phyloP scores from a whole-genome alignment of 116 monocot genomes.

The Trichopus zeylanicus region DNA sequence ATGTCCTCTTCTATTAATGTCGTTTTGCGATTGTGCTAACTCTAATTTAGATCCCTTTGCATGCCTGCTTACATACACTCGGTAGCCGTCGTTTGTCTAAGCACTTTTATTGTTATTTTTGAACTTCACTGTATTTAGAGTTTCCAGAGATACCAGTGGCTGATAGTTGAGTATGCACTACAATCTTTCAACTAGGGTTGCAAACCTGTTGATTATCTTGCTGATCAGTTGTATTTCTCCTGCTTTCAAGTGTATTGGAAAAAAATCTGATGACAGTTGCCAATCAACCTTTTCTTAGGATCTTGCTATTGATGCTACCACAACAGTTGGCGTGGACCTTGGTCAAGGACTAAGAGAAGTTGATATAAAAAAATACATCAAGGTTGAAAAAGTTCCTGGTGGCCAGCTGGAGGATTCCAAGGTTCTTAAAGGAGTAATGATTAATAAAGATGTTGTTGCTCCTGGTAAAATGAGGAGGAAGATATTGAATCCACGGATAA shows the following conservation, averaged over 20 bases:
- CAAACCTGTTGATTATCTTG: too few species aligned
- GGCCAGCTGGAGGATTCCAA: slow-evolving; percentile 88
- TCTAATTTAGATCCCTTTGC: too few species aligned
- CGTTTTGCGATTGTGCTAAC: too few species aligned
- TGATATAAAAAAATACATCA: slow-evolving; percentile 92
- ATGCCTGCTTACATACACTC: too few species aligned
- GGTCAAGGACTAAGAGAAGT: slow-evolving; percentile 86
- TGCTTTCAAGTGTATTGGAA: too few species aligned
- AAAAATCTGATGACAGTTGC: neutral
- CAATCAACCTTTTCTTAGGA: slow-evolving; percentile 36
- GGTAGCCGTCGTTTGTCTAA: too few species aligned
- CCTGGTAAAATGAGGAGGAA: slow-evolving; percentile 94
- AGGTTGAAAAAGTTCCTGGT: slow-evolving; percentile 93
- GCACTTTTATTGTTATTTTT: too few species aligned
- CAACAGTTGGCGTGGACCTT: slow-evolving; percentile 83
- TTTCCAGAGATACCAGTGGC: too few species aligned
- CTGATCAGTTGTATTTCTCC: too few species aligned
- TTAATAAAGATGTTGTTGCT: slow-evolving; percentile 94
- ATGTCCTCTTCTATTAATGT: neutral
- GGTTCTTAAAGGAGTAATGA: slow-evolving; percentile 91
- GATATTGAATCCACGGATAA: slow-evolving; percentile 83
- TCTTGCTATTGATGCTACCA: slow-evolving; percentile 95
- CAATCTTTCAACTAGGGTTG: too few species aligned
- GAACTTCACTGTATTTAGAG: too few species aligned
- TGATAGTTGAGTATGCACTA: too few species aligned